These are phyloP conservation scores for Porphyrellus cyaneotinctus DNA, from an alignment of 768 basidiomycete genomes.

Conservation along the genomic window DNA sequence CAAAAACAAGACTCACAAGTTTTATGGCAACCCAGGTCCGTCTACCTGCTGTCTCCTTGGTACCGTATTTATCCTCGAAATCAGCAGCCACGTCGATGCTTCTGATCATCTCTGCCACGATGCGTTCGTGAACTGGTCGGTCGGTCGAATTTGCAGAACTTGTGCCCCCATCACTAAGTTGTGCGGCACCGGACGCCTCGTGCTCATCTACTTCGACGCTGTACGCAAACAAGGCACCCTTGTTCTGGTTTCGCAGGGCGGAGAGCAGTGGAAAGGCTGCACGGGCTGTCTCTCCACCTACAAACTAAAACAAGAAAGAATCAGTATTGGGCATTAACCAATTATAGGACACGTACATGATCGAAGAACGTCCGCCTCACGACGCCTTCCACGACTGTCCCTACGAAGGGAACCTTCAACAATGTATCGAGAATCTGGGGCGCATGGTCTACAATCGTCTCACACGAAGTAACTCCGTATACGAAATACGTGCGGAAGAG, in stretches of 20 bases:
- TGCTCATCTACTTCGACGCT: conserved; percentile 78
- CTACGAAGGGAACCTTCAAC: conserved; percentile 49
- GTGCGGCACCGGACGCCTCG: conserved; percentile 37
- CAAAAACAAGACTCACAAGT: conserved; percentile 45
- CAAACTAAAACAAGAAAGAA: conserved; percentile 54
- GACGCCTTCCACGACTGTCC: conserved; percentile 58
- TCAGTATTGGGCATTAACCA: not conserved
- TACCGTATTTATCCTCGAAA: conserved; percentile 57
- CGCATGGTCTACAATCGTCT: conserved; percentile 70
- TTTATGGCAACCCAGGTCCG: conserved; percentile 86
- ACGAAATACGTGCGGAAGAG: conserved; percentile 76
- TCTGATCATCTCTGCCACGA: conserved; percentile 70
- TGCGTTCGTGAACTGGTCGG: conserved; percentile 49
- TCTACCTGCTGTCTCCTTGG: conserved; percentile 33
- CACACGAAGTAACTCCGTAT: conserved; percentile 76
- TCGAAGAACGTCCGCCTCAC: conserved; percentile 82
- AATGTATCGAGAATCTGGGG: conserved; percentile 58
- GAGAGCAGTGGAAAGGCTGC: conserved; percentile 63
- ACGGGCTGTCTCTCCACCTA: conserved; percentile 79
- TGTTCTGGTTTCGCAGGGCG: conserved; percentile 59
- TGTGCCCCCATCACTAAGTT: conserved; percentile 3
- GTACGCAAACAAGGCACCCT: conserved; percentile 77
- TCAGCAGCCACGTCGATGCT: conserved; percentile 77
- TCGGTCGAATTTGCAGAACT: conserved; percentile 3
- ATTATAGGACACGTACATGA: conserved; percentile 46